Conservation (phyloP, 768 basidiomycete genomes). For the Naematelia encephala region DNA sequence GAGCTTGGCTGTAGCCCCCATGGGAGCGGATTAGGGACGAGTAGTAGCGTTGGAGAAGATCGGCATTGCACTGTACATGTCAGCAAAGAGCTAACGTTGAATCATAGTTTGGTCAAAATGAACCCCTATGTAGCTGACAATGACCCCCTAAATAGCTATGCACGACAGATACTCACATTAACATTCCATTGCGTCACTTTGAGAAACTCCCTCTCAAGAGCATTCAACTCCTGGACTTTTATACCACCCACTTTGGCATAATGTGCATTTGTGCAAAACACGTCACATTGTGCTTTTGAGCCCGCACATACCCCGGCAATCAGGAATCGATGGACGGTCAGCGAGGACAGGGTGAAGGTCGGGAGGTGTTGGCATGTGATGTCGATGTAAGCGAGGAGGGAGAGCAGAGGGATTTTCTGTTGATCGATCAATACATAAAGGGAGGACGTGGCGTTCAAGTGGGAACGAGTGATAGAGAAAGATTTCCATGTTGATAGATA, state of each 20-base stretch:
- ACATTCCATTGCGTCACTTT: conserved; percentile 88
- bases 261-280: conserved; percentile 88
- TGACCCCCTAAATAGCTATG: no score
- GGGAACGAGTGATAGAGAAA: not conserved
- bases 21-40: conserved; percentile 86
- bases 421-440: not conserved
- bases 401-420: conserved; percentile 51
- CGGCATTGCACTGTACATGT: conserved; percentile 72
- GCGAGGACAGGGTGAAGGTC: conserved; percentile 85
- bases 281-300: conserved; percentile 91
- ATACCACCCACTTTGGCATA: conserved; percentile 98
- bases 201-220: conserved; percentile 91
- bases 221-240: conserved; percentile 81
- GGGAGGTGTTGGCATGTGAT: conserved; percentile 78
- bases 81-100: not conserved
- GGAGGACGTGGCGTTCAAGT: not conserved
- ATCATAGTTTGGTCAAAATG: no score
- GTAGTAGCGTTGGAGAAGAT: conserved; percentile 89
- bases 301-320: conserved; percentile 89
- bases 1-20: conserved; percentile 47
- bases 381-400: conserved; percentile 51
- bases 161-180: conserved; percentile 60
- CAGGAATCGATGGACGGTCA: conserved; percentile 96
- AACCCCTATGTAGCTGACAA: no score
- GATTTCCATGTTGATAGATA: no score